Base-by-base conservation (phyloP, 1,284 basidiomycete genomes). In the Testicularia cyperi region DNA sequence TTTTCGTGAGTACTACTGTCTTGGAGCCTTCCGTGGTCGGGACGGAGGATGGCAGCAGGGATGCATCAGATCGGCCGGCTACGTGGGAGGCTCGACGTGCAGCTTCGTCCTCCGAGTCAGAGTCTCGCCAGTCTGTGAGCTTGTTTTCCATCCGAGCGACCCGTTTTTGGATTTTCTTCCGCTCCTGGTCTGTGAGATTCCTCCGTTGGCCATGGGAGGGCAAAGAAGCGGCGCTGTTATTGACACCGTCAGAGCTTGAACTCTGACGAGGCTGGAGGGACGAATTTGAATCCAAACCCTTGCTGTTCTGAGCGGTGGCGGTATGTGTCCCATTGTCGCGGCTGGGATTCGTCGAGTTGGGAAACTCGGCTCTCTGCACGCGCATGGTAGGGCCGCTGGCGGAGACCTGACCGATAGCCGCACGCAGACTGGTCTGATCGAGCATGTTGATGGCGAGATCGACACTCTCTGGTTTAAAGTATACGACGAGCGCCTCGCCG, bases 391-490 rank as follows among this genome's bases (percentile, higher is more conserved):
- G 69, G 82, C 85, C 45, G 72, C 82, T 62, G 4, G 4, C 16
- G 3, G 15, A 10, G 3, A 32, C 37, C 10, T 70, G 57, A 38
- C 82, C 77, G 53, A 89, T 85, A 2, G 90, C 91, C n/a, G 92
- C 75, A 44, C 92, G 81, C 49, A 99, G 79, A 75, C 92, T 90
- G 1, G 89, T 90, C 55, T 97, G 94, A 76, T 97, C 92, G 48
- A 98, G 80, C 54, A 98, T 81, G 55, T 82, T 87, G 44, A 91
- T 78, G 2, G 92, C 94, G 41, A 98, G 81, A 10, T 82, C 80
- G 14, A 98, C 95, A 22, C 88, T 92, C 56, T 92, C 94, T 72
- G 94, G 90, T 77, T 96, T 96, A 81, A 97, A 95, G 78, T 90
- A 99, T 34, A 96, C 91, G 46, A 99, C 86, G 56, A 98, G 79